Evolutionary conservation across 2,329 filamentous ascomycete species (phyloP).

Genomic region (Truncatella angustata): DNA sequence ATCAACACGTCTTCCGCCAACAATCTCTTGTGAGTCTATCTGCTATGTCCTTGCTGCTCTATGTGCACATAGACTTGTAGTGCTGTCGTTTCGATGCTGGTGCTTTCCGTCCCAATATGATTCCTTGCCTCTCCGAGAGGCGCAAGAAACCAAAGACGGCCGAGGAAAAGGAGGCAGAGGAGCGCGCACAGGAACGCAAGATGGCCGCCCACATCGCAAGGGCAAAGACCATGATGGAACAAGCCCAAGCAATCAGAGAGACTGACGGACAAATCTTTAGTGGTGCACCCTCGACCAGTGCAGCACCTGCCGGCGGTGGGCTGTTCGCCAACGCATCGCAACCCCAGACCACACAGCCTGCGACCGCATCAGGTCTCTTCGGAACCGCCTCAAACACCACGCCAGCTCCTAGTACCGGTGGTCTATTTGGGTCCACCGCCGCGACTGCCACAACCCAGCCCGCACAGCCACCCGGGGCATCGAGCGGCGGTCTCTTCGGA

Average conservation of each 20-base stretch:
- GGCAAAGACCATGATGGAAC: too few relatives aligned
- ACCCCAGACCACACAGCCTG: slow-evolving; percentile 15
- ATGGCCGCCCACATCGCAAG: too few relatives aligned
- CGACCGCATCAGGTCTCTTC: slow-evolving; percentile 17
- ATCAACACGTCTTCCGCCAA: slow-evolving; percentile 65
- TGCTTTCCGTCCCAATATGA: too few relatives aligned
- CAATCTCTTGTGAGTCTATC: slow-evolving; percentile 46
- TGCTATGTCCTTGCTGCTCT: too few relatives aligned
- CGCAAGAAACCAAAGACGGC: too few relatives aligned
- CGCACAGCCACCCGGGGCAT: not conserved
- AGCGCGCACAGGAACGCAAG: too few relatives aligned
- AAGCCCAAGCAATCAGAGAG: too few relatives aligned
- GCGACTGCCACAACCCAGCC: slow-evolving; percentile 18
- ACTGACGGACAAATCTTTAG: too few relatives aligned
- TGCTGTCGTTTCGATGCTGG: too few relatives aligned
- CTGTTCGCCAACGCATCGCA: slow-evolving; percentile 26
- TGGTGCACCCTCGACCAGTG: slow-evolving; percentile 16
- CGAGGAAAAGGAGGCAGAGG: too few relatives aligned
- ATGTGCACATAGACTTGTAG: too few relatives aligned
- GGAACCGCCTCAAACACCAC: slow-evolving; percentile 20
- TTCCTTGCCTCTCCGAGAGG: too few relatives aligned
- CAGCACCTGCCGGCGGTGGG: slow-evolving; percentile 30
- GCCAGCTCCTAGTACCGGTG: slow-evolving; percentile 21
- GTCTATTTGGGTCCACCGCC: slow-evolving; percentile 23
- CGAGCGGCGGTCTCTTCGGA: slow-evolving; percentile 19